Conservation (phyloP, 345 rosid genomes). For the Noccaea bulbosa region DNA sequence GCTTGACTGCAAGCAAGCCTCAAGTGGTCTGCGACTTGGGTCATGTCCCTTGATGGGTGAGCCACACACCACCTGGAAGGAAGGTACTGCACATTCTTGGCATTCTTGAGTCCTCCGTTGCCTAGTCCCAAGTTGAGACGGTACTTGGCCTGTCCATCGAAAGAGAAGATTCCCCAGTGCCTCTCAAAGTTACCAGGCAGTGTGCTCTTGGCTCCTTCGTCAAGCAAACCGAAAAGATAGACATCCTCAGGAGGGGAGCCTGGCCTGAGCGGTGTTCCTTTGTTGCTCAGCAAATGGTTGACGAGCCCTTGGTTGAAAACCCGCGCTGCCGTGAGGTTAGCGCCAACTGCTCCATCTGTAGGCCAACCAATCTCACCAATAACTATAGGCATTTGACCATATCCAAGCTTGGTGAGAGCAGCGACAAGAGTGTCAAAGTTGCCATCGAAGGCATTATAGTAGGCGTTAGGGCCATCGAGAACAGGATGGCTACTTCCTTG, state of each 20-base stretch:
- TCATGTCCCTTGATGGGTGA: conserved; percentile 67
- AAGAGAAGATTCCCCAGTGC: conserved; percentile 98
- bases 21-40: conserved; percentile 68
- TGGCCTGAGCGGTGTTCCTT: conserved; percentile 94
- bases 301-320: conserved; percentile 90
- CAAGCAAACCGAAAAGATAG: conserved; percentile 87
- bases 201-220: conserved; percentile 84
- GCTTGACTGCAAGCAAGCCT: conserved; percentile 78
- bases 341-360: conserved; percentile 77
- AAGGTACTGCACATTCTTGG: conserved; percentile 73
- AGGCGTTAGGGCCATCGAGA: conserved; percentile 75
- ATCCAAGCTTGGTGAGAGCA: conserved; percentile 82
- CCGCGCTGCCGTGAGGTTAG: conserved; percentile 84
- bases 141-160: conserved; percentile 96
- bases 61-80: conserved; percentile 97
- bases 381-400: conserved; percentile 86
- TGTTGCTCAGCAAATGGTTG: conserved; percentile 65
- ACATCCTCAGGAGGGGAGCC: conserved; percentile 73
- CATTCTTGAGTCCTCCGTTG: conserved; percentile 66
- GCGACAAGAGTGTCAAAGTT: conserved; percentile 90
- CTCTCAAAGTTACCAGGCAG: conserved; percentile 93
- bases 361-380: conserved; percentile 99
- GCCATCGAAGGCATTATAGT: conserved; percentile 91
- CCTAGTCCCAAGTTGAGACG: conserved; percentile 80
- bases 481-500: conserved; percentile 85